phyloP scores from a whole-genome alignment of 176 grass and related monocot genomes.

The Themeda triandra region DNA sequence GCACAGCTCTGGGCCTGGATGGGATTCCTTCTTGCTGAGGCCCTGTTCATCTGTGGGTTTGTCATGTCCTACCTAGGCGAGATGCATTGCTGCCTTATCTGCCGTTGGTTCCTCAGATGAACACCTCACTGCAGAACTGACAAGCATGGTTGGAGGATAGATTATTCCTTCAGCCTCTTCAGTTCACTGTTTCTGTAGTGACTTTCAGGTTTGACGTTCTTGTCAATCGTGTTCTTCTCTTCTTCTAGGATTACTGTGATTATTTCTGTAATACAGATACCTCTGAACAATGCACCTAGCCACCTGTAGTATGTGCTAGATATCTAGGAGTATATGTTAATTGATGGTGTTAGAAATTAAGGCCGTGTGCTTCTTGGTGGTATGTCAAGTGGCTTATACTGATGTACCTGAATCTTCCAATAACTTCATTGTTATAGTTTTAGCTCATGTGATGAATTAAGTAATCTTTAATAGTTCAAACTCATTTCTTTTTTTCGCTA shows the following conservation, averaged over 20 bases:
- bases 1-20: background rate
- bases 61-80: background rate
- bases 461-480: no score
- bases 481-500: no score
- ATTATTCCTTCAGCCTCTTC: background rate
- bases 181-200: background rate
- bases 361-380: no score
- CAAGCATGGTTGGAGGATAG: background rate
- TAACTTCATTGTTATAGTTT: no score
- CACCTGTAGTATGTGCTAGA: no score
- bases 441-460: no score
- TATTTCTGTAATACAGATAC: background rate
- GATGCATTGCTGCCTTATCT: background rate
- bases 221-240: background rate
- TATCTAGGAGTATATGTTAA: no score
- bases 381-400: no score
- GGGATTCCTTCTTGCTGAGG: background rate
- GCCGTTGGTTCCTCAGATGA: background rate
- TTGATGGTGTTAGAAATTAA: no score
- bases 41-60: background rate
- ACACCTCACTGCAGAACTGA: background rate
- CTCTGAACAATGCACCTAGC: no score
- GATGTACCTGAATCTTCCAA: no score
- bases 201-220: background rate
- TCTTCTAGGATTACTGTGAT: background rate